Evolutionary conservation across 164 flowering plant species (phyloP).

Genomic region (Stephania cephalantha): DNA sequence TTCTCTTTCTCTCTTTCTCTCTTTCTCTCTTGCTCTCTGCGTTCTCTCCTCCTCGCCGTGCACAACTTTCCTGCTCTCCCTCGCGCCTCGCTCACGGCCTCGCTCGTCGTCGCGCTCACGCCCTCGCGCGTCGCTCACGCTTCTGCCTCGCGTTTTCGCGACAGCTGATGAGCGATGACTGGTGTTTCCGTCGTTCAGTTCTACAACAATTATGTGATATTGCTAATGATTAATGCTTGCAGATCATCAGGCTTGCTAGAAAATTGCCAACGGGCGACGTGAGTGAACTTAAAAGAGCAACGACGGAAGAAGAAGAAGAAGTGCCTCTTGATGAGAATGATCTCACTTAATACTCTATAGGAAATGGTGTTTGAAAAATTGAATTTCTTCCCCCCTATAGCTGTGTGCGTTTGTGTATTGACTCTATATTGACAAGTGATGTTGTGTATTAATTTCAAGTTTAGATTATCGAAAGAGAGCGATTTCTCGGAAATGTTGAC

Average conservation of each 20-base stretch:
- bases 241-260: conserved; percentile 86
- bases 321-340: conserved; percentile 79
- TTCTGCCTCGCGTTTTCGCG: too few relatives aligned
- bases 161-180: background rate
- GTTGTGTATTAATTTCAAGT: background rate
- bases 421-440: background rate
- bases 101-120: too few relatives aligned
- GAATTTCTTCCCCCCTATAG: background rate
- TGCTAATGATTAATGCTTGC: conserved; percentile 17
- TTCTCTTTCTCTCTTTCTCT: too few relatives aligned
- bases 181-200: background rate
- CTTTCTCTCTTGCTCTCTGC: too few relatives aligned
- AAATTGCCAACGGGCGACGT: conserved; percentile 90
- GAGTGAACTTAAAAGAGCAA: conserved; percentile 31
- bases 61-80: too few relatives aligned
- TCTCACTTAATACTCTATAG: conserved; percentile 47
- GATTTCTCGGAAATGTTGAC: too few relatives aligned
- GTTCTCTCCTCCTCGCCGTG: too few relatives aligned
- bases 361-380: background rate
- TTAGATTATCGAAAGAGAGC: too few relatives aligned
- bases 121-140: too few relatives aligned
- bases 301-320: conserved; percentile 38
- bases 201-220: background rate
- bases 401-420: background rate
- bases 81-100: too few relatives aligned